Percentiles rank a stretch among this genome's conserved stretches.
These are phyloP conservation scores for Lepidium didymum DNA, from an alignment of 345 rosid genomes.

Conservation along the genomic window DNA sequence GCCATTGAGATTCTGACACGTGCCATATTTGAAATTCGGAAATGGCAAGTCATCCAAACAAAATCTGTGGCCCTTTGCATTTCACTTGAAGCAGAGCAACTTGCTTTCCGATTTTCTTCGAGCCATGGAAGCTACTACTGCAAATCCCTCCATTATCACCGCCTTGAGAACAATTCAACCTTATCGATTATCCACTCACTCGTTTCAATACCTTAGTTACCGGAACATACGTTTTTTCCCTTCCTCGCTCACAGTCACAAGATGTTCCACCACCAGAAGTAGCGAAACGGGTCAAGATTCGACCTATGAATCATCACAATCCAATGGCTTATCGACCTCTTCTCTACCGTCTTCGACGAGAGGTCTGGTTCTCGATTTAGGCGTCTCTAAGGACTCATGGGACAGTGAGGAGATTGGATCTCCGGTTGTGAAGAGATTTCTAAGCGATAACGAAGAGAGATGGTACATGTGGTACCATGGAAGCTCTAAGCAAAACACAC, in stretches of 20 bases:
- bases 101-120: not conserved
- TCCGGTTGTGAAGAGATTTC: slow-evolving; percentile 78
- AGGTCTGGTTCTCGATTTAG: slow-evolving; percentile 63
- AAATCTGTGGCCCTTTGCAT: slow-evolving; percentile 14
- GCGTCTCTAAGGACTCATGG: slow-evolving; percentile 44
- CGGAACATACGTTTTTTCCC: slow-evolving; percentile 5
- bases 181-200: slow-evolving; percentile 17
- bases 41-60: slow-evolving; percentile 5
- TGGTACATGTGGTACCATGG: slow-evolving; percentile 93
- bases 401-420: slow-evolving; percentile 67
- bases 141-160: slow-evolving; percentile 16
- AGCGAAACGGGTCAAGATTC: slow-evolving; percentile 26
- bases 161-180: not conserved
- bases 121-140: slow-evolving; percentile 32
- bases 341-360: slow-evolving; percentile 16
- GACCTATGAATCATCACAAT: not conserved
- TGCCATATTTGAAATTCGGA: slow-evolving; percentile 6
- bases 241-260: slow-evolving; percentile 33
- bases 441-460: slow-evolving; percentile 77
- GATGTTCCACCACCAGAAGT: slow-evolving; percentile 43
- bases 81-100: slow-evolving; percentile 7
- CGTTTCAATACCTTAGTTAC: slow-evolving; percentile 10
- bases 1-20: not conserved
- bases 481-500: slow-evolving; percentile 31
- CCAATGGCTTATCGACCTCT: not conserved